Evolutionary conservation across 495 filamentous ascomycete genomes (phyloP), one percentile per base, ranked within the genome.

Genomic region (Melanomma pulvis-pyrius): DNA sequence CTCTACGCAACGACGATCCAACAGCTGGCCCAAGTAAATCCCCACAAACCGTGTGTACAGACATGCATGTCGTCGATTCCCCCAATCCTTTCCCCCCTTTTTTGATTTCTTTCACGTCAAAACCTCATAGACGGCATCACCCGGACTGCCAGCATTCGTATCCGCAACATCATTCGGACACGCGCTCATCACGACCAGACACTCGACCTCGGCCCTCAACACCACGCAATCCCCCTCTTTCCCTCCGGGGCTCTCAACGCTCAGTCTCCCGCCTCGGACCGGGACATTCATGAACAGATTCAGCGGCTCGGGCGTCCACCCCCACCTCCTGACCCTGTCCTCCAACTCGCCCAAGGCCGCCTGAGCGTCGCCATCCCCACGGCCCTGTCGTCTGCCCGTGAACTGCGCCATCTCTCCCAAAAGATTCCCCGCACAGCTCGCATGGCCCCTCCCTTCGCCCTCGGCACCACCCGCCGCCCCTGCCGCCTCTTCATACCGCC

Each of bases 281-380:
- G 47, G 47, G 9, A 62, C 59, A 54, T 54, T 62, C 59, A 62
- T 62, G 26, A 62, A 62, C 49, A 62, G 25, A 53, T 62, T 62
- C 25, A 62, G 30, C 7, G 48, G 59, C 30, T 62, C 59, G 8
- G 59, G 59, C 21, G 59, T 62, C 59, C 59, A 62, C 2, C 48
- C 48, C 59, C 48, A 62, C 29, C 3, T n/a, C 15, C 46, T 29
- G 15, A 62, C 54, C 22, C n/a, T 62, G 47, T 30, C 48, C 15
- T 62, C 47, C 46, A 62, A 17, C 34, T 62, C 47, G 13, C 7
- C 21, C 24, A 62, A 44, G 4, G 59, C n/a, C n/a, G n/a, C n/a
- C n/a, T n/a, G n/a, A n/a, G n/a, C n/a, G n/a, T n/a, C n/a, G 17
- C 6, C 30, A 5, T 29, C 11, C 15, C 8, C 8, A 34, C 25